Conservation (phyloP, 257 asterid genomes). For the Ligustrum vulgare region DNA sequence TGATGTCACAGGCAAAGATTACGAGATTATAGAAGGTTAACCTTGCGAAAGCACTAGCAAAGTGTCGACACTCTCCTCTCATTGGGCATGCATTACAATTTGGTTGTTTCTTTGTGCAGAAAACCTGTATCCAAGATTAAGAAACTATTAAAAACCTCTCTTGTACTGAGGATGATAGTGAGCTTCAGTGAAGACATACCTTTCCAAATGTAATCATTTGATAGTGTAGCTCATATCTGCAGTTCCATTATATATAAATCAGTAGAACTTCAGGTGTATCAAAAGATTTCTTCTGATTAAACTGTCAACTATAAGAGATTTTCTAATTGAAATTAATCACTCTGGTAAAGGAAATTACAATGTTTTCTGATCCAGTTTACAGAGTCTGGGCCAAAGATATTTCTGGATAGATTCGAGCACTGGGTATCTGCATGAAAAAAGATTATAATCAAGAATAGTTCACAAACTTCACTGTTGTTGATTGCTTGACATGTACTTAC, state of each 20-base stretch:
- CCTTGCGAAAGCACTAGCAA: slow-evolving; percentile 98
- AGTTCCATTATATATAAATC: slow-evolving; percentile 30
- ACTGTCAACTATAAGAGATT: slow-evolving; percentile 20
- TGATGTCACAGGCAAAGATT: slow-evolving; percentile 12
- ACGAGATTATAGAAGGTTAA: slow-evolving; percentile 34
- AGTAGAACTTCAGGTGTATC: slow-evolving; percentile 23
- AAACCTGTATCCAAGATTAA: slow-evolving; percentile 59
- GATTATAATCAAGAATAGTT: slow-evolving; percentile 27
- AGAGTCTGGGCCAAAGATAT: slow-evolving; percentile 95
- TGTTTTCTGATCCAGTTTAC: slow-evolving; percentile 90
- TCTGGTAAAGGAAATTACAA: slow-evolving; percentile 45
- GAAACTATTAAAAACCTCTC: slow-evolving; percentile 21
- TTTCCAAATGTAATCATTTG: slow-evolving; percentile 99
- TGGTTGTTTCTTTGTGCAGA: slow-evolving; percentile 94
- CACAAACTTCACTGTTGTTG: slow-evolving; percentile 10
- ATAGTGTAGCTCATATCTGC: slow-evolving; percentile 95
- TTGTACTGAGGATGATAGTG: not conserved
- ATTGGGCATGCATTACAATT: slow-evolving; percentile 97
- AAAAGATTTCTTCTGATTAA: not conserved
- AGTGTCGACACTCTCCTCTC: slow-evolving; percentile 94
- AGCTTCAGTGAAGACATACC: slow-evolving; percentile 44
- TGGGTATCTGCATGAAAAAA: slow-evolving; percentile 67
- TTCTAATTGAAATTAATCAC: slow-evolving; percentile 17
- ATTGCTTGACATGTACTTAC: slow-evolving; percentile 50
- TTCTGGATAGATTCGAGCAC: slow-evolving; percentile 89